Evolutionary conservation across 2,329 filamentous ascomycete species (phyloP), one percentile per base, ranked within the genome.

Genomic region (Ophiostoma australiae): DNA sequence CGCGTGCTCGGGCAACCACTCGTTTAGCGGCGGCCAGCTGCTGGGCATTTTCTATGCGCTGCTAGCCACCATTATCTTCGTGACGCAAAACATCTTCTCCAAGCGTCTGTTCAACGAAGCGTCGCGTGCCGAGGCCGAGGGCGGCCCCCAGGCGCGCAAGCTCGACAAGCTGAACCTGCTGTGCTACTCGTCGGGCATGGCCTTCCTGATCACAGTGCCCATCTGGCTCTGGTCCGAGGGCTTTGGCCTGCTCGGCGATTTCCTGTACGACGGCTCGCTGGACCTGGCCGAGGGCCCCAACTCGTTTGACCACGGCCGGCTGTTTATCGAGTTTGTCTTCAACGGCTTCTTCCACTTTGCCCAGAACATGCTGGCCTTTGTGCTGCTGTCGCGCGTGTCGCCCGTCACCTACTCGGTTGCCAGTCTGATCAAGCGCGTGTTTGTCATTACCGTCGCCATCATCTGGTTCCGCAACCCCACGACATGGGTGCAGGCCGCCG

Each of bases 71-170:
- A 83, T 98, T 71, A 91, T 98, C 74, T 99, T 99, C 78, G 95
- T 99, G 48, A 95, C 93, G 0, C 95, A 99, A 78, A 99, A 99
- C 78, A 99, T 99, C 71, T 97, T 97, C 75, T 98, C 94, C 27
- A 99, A 99, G 81, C 92, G 93, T 75, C 88, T 99, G 11, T 99
- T 99, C 84, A 99, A 97, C 79, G 94, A 97, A 78, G 93, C 92
- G 7, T 90, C 93, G 7, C 89, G 89, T 72, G 91, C 92, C 1
- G 94, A 97, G 80, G 88, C 89, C 8, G 92, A 97, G 70, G 87
- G 37, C 6, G 84, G 86, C 0, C 81, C 84, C 15, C 86, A 86
- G 70, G 86, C 88, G 63, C 89, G 89, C 73, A 98, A 97, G 80
- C 86, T 97, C 23, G 95, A 99, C 82, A 99, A 99, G 81, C 87